phyloP scores from a whole-genome alignment of 345 rosid genomes.

The Eutrema japonicum region DNA sequence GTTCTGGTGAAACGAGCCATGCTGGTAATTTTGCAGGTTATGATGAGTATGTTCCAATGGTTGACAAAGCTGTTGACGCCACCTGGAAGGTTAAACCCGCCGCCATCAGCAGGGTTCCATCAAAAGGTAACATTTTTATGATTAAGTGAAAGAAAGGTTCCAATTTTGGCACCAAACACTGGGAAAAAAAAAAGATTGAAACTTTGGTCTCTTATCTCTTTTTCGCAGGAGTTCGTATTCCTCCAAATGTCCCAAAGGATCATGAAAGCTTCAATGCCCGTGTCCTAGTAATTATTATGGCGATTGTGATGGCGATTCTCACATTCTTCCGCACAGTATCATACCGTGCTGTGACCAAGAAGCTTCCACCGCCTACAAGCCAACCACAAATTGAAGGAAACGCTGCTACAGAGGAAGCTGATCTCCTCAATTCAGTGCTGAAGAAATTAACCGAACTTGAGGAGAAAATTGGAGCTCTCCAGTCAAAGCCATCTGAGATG shows the following conservation, averaged over 20 bases:
- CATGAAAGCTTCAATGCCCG: slow-evolving; percentile 62
- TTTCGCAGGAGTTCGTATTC: no score
- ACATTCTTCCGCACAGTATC: slow-evolving; percentile 59
- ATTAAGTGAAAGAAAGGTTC: background rate
- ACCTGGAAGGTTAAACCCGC: slow-evolving; percentile 77
- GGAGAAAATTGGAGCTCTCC: slow-evolving; percentile 82
- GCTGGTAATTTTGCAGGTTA: slow-evolving; percentile 78
- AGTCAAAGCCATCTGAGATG: slow-evolving; percentile 92
- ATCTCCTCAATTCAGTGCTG: slow-evolving; percentile 67
- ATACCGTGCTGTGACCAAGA: slow-evolving; percentile 50
- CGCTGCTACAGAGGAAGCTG: slow-evolving; percentile 51
- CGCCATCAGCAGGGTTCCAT: slow-evolving; percentile 47
- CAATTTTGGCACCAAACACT: slow-evolving; percentile 21
- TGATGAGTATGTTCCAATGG: slow-evolving; percentile 99
- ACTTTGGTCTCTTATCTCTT: no score
- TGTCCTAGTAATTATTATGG: slow-evolving; percentile 51
- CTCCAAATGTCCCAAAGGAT: slow-evolving; percentile 43
- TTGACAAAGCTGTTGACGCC: slow-evolving; percentile 94
- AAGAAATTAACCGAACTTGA: slow-evolving; percentile 87
- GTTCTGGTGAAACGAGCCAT: slow-evolving; percentile 62
- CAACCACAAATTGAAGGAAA: slow-evolving; percentile 44
- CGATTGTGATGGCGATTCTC: slow-evolving; percentile 65
- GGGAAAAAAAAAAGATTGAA: background rate
- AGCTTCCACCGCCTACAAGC: slow-evolving; percentile 48
- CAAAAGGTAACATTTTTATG: slow-evolving; percentile 58